Evolutionary conservation across 2,329 filamentous ascomycete species (phyloP), one percentile per base, ranked within the genome.

Genomic region (Orbilia quercus): DNA sequence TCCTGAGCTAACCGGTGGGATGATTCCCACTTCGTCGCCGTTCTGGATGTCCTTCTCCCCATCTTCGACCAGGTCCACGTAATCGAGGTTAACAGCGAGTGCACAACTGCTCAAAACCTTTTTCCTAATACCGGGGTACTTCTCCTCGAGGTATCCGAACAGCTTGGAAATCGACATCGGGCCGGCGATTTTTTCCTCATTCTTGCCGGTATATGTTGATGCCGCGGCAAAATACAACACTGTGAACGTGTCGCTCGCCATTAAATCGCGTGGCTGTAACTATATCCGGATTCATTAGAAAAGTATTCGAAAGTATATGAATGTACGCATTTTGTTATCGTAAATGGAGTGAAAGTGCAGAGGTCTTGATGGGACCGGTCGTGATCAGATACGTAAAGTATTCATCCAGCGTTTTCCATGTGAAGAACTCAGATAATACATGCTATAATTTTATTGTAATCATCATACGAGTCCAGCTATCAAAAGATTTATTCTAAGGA

Each of bases 1-100:
- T 2, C 91, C 91, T 38, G 91, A 92, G 83, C 91, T 96, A 76
- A 96, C 92, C 7, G 92, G 91, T 34, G 92, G 91, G 66, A 96
- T 94, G 36, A 96, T 90, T 44, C 90, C 92, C 63, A 96, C 91
- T 82, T 96, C 92, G 79, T 96, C 91, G 25, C 89, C 90, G 75
- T 87, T 87, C 57, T 87, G 81, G 66, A 96, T 90, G 16, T 81
- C 82, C 50, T 81, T 81, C 11, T 80, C 80, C 16, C 80, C 80
- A 31, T 81, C 81, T 42, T 83, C 83, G 3, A 84, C 82, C 9
- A 91, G 77, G 79, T 95, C 90, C 78, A 94, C 88, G 81, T 96
- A 96, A 69, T 91, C 86, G 60, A 94, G 82, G 76, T 96, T 95
- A 79, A 96, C 82, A 22, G 91, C 94, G 75, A 96, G 85, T 65